Evolutionary conservation across 768 basidiomycete species (phyloP).

Genomic region (Tricholoma terreum): DNA sequence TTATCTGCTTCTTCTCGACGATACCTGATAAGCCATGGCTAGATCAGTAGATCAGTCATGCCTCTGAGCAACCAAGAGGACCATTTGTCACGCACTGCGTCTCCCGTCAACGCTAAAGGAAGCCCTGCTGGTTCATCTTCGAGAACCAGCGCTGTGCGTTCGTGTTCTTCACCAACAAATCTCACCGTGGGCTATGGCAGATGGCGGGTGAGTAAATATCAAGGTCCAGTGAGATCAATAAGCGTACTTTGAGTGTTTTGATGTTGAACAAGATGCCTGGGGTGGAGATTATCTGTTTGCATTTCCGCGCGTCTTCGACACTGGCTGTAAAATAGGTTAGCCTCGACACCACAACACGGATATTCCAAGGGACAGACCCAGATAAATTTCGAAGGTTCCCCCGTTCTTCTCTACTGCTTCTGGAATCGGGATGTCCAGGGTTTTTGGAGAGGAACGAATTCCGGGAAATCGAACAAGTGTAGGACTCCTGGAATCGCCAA

Average conservation of each 20-base stretch:
- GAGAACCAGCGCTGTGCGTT: slow-evolving; percentile 59
- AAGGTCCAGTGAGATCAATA: neutral
- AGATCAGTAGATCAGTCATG: neutral
- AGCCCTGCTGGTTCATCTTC: slow-evolving; percentile 71
- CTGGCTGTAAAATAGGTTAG: slow-evolving; percentile 50
- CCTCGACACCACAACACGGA: slow-evolving; percentile 1
- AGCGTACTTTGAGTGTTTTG: slow-evolving; percentile 64
- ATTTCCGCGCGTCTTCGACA: slow-evolving; percentile 86
- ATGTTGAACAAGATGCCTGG: slow-evolving; percentile 83
- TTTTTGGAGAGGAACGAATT: slow-evolving; percentile 53
- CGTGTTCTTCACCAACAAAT: slow-evolving; percentile 69
- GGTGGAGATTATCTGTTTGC: slow-evolving; percentile 70
- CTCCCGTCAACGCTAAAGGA: slow-evolving; percentile 85
- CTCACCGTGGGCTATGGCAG: slow-evolving; percentile 75
- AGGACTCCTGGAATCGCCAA: slow-evolving; percentile 68
- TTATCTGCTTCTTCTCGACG: slow-evolving; percentile 44
- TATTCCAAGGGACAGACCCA: slow-evolving; percentile 45
- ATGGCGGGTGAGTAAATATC: neutral
- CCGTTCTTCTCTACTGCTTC: slow-evolving; percentile 60
- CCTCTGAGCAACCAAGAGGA: neutral
- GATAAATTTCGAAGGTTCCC: slow-evolving; percentile 75
- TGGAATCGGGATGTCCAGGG: slow-evolving; percentile 66
- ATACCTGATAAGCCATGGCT: slow-evolving; percentile 91
- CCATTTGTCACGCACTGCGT: slow-evolving; percentile 56
- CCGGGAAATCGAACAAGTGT: slow-evolving; percentile 55